Conservation (phyloP, 108 stramenopile genomes). For the Skeletonema costatum region DNA sequence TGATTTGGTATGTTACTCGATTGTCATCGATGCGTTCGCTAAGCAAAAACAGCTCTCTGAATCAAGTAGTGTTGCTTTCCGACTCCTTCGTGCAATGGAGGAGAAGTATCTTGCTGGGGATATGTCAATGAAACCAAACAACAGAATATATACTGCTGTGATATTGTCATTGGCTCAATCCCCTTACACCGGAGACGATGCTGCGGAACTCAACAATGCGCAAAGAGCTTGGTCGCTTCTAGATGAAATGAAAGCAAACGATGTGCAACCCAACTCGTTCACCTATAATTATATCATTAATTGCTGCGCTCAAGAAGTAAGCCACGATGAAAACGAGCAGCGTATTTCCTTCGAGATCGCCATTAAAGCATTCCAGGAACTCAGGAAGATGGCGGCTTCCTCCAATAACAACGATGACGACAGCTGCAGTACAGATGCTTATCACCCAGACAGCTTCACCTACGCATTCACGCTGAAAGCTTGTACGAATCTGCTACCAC, state of each 20-base stretch:
- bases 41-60: constrained; percentile 41
- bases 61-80: constrained; percentile 23
- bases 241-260: constrained; percentile 37
- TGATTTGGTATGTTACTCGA: constrained; percentile 48
- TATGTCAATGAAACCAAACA: constrained; percentile 48
- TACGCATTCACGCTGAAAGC: constrained; percentile 83
- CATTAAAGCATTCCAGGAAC: constrained; percentile 44
- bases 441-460: constrained; percentile 72
- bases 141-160: constrained; percentile 47
- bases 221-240: constrained; percentile 42
- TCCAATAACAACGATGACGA: background rate
- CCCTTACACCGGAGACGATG: constrained; percentile 4
- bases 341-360: constrained; percentile 41
- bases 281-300: constrained; percentile 59
- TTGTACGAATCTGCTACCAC: constrained; percentile 69
- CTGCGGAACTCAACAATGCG: constrained; percentile 22
- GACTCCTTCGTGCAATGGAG: constrained; percentile 32
- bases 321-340: constrained; percentile 16
- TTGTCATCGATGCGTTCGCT: constrained; percentile 54
- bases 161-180: constrained; percentile 40
- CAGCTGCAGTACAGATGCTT: background rate
- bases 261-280: constrained; percentile 44
- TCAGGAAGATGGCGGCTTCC: constrained; percentile 21
- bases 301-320: constrained; percentile 39
- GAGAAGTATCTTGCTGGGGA: constrained; percentile 42